A percentile compares a stretch with the other conserved stretches of the same genome.
Evolutionary conservation across 306 rosid species (phyloP).

Genomic region (Citrullus colocynthis): DNA sequence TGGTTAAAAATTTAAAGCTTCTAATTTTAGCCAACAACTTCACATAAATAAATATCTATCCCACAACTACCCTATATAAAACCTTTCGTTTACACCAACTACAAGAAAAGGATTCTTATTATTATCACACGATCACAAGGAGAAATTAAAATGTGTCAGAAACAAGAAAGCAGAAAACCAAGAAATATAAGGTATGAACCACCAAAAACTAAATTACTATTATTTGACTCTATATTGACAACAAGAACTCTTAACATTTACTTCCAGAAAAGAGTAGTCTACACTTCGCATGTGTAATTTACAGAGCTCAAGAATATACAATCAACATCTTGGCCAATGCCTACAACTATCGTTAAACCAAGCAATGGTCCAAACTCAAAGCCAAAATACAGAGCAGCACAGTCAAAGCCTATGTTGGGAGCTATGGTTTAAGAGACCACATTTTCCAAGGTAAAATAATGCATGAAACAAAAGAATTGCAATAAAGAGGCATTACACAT

Average conservation of each 20-base stretch:
- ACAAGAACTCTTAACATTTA: neutral
- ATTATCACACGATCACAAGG: neutral
- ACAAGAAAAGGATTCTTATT: neutral
- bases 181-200: neutral
- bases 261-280: neutral
- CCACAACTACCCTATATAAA: neutral
- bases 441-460: neutral
- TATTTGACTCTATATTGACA: neutral
- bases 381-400: too few relatives aligned
- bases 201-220: neutral
- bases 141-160: neutral
- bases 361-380: too few relatives aligned
- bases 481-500: neutral
- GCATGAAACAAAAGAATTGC: neutral
- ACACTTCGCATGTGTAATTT: neutral
- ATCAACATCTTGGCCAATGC: neutral
- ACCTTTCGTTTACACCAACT: neutral
- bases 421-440: too few relatives aligned
- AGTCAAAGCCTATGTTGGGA: too few relatives aligned
- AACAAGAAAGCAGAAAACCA: neutral
- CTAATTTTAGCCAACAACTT: neutral
- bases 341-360: neutral
- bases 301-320: neutral
- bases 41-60: neutral
- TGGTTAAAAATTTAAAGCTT: neutral